Evolutionary conservation across 257 asterid genomes (phyloP).

Genomic region (Petrea volubilis): DNA sequence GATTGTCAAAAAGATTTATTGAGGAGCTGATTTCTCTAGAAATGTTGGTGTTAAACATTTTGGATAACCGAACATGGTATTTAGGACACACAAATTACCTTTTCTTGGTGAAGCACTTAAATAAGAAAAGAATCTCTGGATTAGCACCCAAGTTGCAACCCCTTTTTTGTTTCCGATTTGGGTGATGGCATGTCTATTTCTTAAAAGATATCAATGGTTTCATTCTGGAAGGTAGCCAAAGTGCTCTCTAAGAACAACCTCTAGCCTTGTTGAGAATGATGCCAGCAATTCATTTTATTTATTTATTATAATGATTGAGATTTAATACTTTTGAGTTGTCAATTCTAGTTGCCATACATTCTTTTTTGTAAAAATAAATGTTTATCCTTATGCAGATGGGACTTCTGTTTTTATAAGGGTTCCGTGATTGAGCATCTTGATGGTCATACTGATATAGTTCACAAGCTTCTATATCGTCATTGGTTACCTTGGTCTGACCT

Average conservation of each 20-base stretch:
- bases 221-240: not conserved
- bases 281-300: slow-evolving; percentile 9
- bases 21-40: slow-evolving; percentile 11
- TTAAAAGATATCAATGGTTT: slow-evolving; percentile 6
- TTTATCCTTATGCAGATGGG: slow-evolving; percentile 74
- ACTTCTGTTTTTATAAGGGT: slow-evolving; percentile 85
- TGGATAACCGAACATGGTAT: slow-evolving; percentile 3
- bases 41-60: slow-evolving; percentile 4
- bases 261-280: slow-evolving; percentile 16
- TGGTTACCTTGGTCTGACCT: slow-evolving; percentile 91
- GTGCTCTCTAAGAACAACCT: not conserved
- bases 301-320: no score
- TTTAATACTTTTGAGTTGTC: not conserved
- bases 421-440: slow-evolving; percentile 93
- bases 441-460: slow-evolving; percentile 96
- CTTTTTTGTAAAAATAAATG: slow-evolving; percentile 8
- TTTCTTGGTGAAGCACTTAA: not conserved
- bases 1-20: not conserved
- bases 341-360: not conserved
- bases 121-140: not conserved
- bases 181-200: not conserved
- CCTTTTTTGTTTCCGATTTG: not conserved
- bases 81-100: slow-evolving; percentile 10
- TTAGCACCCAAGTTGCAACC: slow-evolving; percentile 14
- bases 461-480: slow-evolving; percentile 71